Evolutionary conservation across 192 early-diverging fungal genomes (phyloP).

Genomic region (Coemansia sp.): DNA sequence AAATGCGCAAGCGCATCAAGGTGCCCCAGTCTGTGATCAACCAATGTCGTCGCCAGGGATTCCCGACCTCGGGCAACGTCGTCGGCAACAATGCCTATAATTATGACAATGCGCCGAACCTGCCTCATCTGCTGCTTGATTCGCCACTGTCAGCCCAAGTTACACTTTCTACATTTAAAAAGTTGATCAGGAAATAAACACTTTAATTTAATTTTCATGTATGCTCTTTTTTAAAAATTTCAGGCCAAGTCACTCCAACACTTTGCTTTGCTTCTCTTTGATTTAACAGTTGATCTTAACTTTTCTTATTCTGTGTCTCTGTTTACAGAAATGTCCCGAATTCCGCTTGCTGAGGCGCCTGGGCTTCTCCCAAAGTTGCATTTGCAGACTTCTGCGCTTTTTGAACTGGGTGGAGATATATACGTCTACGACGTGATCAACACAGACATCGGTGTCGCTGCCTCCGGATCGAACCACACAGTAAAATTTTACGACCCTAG

Average conservation of each 20-base stretch:
- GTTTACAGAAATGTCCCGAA: constrained; percentile 17
- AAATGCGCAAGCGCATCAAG: constrained; percentile 10
- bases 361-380: constrained; percentile 33
- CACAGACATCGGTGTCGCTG: constrained; percentile 30
- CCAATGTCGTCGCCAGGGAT: constrained; percentile 28
- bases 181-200: neutral
- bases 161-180: neutral
- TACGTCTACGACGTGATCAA: constrained; percentile 42
- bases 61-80: constrained; percentile 21
- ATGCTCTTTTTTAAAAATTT: too few species aligned
- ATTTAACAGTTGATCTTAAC: too few species aligned
- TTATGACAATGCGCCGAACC: constrained; percentile 18
- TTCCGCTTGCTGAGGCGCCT: constrained; percentile 33
- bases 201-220: neutral
- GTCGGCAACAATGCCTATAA: constrained; percentile 23
- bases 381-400: constrained; percentile 8
- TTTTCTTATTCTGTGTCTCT: too few species aligned
- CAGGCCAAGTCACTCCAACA: too few species aligned
- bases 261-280: neutral
- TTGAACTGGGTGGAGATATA: constrained; percentile 12
- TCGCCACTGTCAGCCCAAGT: neutral
- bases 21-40: constrained; percentile 28
- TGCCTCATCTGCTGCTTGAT: constrained; percentile 7
- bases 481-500: constrained; percentile 64
- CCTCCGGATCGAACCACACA: constrained; percentile 58